These are phyloP conservation scores for Candida neerlandica DNA, from an alignment of 1,139 yeast species.

Conservation along the genomic window DNA sequence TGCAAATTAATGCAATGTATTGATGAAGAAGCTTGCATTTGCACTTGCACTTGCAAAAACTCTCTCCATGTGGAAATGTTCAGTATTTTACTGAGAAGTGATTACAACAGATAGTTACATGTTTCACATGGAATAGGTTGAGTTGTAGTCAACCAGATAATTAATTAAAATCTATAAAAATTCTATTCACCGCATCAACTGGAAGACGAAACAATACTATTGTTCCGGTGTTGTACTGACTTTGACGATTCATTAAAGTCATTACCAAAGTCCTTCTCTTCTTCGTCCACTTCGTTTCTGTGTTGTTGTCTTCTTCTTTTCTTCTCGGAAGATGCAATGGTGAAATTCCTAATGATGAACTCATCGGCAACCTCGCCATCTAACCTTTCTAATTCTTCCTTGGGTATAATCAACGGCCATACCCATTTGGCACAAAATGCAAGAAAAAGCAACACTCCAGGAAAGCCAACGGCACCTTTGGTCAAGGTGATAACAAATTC, in stretches of 20 bases:
- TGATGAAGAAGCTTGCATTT: no score
- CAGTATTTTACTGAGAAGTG: no score
- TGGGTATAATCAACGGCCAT: constrained; percentile 67
- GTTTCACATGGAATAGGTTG: no score
- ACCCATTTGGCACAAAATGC: constrained; percentile 69
- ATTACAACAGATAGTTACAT: no score
- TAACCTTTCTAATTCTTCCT: constrained; percentile 57
- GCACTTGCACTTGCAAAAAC: no score
- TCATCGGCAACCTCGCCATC: constrained; percentile 75
- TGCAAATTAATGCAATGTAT: no score
- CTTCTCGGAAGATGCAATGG: constrained; percentile 21
- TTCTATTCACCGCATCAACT: background rate
- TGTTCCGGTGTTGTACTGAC: background rate
- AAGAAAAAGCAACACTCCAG: constrained; percentile 65
- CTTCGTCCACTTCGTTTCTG: constrained; percentile 9
- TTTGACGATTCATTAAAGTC: constrained; percentile 8
- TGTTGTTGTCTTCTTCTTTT: constrained; percentile 11
- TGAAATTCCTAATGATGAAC: constrained; percentile 47
- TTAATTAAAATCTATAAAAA: background rate
- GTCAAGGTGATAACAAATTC: constrained; percentile 89
- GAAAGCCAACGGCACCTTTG: constrained; percentile 92
- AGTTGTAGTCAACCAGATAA: no score
- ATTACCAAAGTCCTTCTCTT: constrained; percentile 10
- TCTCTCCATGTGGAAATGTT: no score
- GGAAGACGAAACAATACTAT: background rate